Conservation (phyloP, 2,329 filamentous ascomycete species). For the Samsoniella hepiali region DNA sequence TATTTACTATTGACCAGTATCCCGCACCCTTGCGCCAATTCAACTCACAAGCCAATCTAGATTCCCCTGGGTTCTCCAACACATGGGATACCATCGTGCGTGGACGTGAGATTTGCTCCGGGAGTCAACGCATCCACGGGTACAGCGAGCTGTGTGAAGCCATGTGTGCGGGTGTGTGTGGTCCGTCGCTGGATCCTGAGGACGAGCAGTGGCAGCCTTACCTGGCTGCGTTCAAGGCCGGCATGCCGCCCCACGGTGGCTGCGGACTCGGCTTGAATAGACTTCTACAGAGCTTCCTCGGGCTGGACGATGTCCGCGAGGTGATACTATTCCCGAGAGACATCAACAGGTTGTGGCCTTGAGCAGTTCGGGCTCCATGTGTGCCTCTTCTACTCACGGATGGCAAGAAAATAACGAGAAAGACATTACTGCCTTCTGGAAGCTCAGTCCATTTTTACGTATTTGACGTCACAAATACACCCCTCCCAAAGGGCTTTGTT, state of each 20-base stretch:
- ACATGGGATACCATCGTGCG: conserved; percentile 3
- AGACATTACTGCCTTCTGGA: not conserved
- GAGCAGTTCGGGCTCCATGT: not conserved
- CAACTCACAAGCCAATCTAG: not conserved
- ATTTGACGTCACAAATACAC: not conserved
- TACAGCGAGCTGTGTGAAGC: not conserved
- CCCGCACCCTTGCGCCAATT: conserved; percentile 6
- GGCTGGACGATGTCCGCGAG: conserved; percentile 1
- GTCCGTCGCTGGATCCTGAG: conserved; percentile 2
- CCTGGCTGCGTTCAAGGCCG: conserved; percentile 2
- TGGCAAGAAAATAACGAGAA: not conserved
- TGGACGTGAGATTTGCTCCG: conserved; percentile 8
- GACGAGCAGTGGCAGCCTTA: conserved; percentile 11
- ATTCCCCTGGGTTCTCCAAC: not conserved
- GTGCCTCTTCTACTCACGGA: not conserved
- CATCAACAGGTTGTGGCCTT: not conserved
- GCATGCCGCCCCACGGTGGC: conserved; percentile 8
- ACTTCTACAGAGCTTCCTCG: conserved; percentile 5
- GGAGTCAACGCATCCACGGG: conserved; percentile 1
- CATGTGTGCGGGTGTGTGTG: conserved; percentile 3
- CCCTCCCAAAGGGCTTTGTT: not conserved
- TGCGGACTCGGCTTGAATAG: conserved; percentile 4
- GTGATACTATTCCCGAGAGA: not conserved
- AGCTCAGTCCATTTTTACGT: not conserved
- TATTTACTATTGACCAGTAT: conserved; percentile 6